These are phyloP conservation scores for Podosphaera xanthii DNA, from an alignment of 2,329 filamentous ascomycete species.

Conservation along the genomic window DNA sequence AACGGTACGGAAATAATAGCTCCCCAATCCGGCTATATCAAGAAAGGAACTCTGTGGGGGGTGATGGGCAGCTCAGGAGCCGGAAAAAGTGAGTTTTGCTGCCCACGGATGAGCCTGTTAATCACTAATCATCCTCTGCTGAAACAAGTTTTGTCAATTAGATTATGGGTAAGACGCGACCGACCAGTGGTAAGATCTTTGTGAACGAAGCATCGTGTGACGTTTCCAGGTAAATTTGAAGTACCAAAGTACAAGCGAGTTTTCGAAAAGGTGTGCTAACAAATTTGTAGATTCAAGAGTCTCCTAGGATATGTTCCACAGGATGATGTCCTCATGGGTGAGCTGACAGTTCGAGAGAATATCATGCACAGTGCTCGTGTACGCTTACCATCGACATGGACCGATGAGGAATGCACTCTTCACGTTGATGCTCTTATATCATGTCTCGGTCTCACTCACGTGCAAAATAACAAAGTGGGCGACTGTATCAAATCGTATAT, in stretches of 20 bases:
- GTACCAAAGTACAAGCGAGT: not conserved
- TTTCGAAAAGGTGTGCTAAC: not conserved
- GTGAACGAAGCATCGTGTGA: conserved; percentile 21
- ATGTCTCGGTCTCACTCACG: conserved; percentile 21
- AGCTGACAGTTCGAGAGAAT: conserved; percentile 38
- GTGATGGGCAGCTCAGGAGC: conserved; percentile 37
- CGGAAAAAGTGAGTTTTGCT: conserved; percentile 22
- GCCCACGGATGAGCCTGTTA: conserved; percentile 2
- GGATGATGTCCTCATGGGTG: conserved; percentile 34
- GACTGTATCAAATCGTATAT: conserved; percentile 38
- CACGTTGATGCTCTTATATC: conserved; percentile 34
- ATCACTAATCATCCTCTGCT: not conserved
- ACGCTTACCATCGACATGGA: conserved; percentile 28
- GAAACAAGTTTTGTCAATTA: conserved; percentile 32
- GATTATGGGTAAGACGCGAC: conserved; percentile 32
- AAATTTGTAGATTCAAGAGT: conserved; percentile 26
- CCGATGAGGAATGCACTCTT: conserved; percentile 23
- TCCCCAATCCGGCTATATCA: conserved; percentile 28
- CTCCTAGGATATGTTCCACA: conserved; percentile 39
- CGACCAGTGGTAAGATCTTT: conserved; percentile 27
- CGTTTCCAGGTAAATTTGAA: conserved; percentile 10
- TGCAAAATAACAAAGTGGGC: conserved; percentile 25
- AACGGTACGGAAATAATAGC: conserved; percentile 23
- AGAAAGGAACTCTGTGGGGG: conserved; percentile 28
- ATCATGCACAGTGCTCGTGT: conserved; percentile 34